phyloP scores from a whole-genome alignment of 1,284 basidiomycete species.

The Tremellales sp. region DNA sequence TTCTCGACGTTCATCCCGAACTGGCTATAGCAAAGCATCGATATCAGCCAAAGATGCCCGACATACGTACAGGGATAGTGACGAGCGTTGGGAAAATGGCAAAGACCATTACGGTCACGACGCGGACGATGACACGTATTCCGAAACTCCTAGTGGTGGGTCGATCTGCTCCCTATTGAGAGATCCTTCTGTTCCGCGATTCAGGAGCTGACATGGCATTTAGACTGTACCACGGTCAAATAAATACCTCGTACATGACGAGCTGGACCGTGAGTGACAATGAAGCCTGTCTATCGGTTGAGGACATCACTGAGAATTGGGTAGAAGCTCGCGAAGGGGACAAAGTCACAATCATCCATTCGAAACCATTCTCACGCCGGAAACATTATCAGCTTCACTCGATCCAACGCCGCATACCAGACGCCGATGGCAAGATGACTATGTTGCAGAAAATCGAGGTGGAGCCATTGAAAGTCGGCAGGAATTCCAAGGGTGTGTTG shows the following conservation, averaged over 20 bases:
- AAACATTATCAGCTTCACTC: constrained; percentile 1
- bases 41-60: neutral
- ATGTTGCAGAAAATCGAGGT: neutral
- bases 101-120: constrained; percentile 1
- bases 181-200: neutral
- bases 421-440: neutral
- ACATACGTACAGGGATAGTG: constrained; percentile 1
- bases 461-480: neutral
- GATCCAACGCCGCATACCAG: neutral
- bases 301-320: neutral
- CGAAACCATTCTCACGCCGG: neutral
- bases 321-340: neutral
- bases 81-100: constrained; percentile 1
- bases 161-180: neutral
- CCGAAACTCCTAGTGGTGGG: neutral
- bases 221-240: neutral
- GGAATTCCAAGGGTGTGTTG: neutral
- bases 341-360: neutral
- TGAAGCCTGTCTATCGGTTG: neutral
- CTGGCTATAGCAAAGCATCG: neutral
- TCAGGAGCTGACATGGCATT: neutral
- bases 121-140: neutral
- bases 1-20: too few species aligned
- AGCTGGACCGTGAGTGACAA: neutral
- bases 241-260: constrained; percentile 1